These are phyloP conservation scores for Petasospora fabianii DNA, from an alignment of 1,139 yeast genomes.

Conservation along the genomic window DNA sequence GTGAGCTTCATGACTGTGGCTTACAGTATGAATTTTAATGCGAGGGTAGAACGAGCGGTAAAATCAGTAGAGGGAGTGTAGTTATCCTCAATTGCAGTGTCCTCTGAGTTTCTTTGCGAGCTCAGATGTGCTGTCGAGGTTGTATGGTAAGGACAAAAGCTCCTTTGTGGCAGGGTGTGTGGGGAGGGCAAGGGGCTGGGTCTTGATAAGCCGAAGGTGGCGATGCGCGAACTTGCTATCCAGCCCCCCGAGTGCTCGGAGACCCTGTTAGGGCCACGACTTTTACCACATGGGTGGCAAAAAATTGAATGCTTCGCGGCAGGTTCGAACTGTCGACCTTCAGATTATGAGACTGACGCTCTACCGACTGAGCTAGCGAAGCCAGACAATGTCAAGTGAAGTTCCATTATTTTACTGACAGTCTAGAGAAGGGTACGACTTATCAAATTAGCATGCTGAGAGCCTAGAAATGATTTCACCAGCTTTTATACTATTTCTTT, in stretches of 20 bases:
- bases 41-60: not conserved
- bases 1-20: slow-evolving; percentile 12
- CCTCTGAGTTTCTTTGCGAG: not conserved
- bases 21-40: slow-evolving; percentile 1
- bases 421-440: not conserved
- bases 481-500: no score
- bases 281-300: not conserved
- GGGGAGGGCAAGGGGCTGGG: not conserved
- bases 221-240: slow-evolving; percentile 2
- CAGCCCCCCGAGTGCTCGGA: slow-evolving; percentile 1
- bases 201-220: slow-evolving; percentile 4
- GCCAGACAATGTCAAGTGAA: slow-evolving; percentile 28
- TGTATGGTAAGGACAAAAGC: not conserved
- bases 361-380: slow-evolving; percentile 46
- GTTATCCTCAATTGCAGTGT: not conserved
- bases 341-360: slow-evolving; percentile 49
- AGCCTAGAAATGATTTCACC: no score
- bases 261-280: no score
- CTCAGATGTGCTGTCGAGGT: not conserved
- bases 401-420: no score
- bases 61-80: not conserved
- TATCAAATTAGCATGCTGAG: no score
- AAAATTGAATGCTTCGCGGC: slow-evolving; percentile 47
- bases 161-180: not conserved
- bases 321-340: slow-evolving; percentile 51